Base-by-base conservation (phyloP, 768 basidiomycete species). In the Auriscalpium vulgare region DNA sequence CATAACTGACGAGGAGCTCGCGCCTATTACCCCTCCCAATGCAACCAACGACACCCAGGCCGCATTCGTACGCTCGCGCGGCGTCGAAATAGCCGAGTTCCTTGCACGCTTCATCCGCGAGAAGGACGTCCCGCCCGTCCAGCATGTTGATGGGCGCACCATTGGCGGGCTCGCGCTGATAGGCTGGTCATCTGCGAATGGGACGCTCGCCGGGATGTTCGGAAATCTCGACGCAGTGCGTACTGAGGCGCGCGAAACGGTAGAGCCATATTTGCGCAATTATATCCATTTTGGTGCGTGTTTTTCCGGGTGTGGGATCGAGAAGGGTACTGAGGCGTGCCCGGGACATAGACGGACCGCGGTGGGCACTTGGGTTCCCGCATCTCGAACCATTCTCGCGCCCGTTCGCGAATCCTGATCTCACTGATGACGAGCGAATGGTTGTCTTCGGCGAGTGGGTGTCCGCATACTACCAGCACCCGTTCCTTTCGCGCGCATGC, bases 1-100 rank as follows among this genome's bases (percentile, higher is more conserved):
- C 1, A 69, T 67, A 59, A 60, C 68, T 2, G 37, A 58, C 9
- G 53, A 58, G 8, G 74, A 75, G 46, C 59, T 71, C 7, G 38
- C 47, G 7, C 55, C 62, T 0, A 35, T 65, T 5, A 10, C 64
- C 21, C 55, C 37, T 11, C 52, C 60, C 11, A 66, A 66, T 10
- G 11, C 23, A 4, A 50, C 23, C 35, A 10, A 10, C 21, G 53
- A 47, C 21, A 21, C 45, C 8, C 21, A 40, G 13, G 16, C 14
- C 29, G 19, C 14, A 0, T 47, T 54, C 21, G 17, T 54, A 4
- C 53, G 23, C 23, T 16, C 40, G 4, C 53, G 45, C 14, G 40
- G 45, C n/a, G 21, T 54, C 45, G 53, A 54, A 37, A 17, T 54
- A 13, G 53, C 45, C 13, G 40, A 47, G 11, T 54, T 54, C 46